Base-by-base conservation (phyloP, 768 basidiomycete species). In the Rhizopogon vulgaris region DNA sequence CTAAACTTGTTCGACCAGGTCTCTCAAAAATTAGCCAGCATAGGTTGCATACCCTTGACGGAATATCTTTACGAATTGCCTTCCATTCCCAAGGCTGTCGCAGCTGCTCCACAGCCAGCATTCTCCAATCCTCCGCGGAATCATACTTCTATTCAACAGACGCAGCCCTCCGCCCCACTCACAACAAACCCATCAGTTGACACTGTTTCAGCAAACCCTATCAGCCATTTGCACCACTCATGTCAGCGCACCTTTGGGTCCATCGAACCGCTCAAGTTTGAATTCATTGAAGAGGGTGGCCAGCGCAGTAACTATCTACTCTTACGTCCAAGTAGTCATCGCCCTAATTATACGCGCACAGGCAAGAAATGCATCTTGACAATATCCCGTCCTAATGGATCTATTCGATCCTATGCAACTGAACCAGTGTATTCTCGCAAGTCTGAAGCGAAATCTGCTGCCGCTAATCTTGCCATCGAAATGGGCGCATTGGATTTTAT, bases 401-500 rank as follows among this genome's bases (percentile, higher is more conserved):
- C 63, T 2, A 65, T 66, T 4, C 72, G 82, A 41, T 77, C 78
- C 0, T 86, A 84, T 67, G 72, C 74, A 24, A 80, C 82, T 0
- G 71, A 76, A 24, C 65, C 72, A 12, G 40, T 61, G 2, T 78
- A 75, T 55, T 39, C 69, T 14, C 72, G 73, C 36, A 76, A 78
- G 56, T 67, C 56, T 37, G 83, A 84, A 11, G 85, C 84, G 0
- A 81, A 79, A 53, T 66, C 65, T 0, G 73, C 74, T 41, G 83
- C 71, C 0, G 82, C 81, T 0, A 69, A 62, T 14, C 63, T 79
- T 14, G 85, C 85, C 4, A 67, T 85, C 22, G 72, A 80, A 6
- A 76, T 78, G 70, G 82, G 81, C 17, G 84, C 76, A 1, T 61
- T 85, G 30, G 76, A 83, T 17, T 86, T 86, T 58, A 78, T 85